A percentile compares a stretch with the other conserved stretches of the same genome.
phyloP scores from a whole-genome alignment of 176 grass and related monocot genomes.

The Carex parvula region DNA sequence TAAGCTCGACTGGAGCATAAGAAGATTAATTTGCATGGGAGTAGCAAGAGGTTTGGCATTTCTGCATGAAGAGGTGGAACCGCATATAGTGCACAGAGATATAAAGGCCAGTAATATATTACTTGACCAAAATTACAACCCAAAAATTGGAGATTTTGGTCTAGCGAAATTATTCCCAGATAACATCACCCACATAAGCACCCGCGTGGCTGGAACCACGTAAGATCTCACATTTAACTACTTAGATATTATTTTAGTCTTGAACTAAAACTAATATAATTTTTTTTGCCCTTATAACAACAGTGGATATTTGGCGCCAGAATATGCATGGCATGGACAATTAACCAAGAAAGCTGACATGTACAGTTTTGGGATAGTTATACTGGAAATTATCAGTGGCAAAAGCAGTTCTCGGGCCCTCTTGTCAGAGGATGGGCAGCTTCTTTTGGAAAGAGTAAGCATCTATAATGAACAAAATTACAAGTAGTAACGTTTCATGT shows the following conservation, averaged over 20 bases:
- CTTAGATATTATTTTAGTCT: background rate
- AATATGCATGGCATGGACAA: conserved; percentile 91
- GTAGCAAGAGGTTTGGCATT: conserved; percentile 61
- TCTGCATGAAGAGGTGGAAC: conserved; percentile 75
- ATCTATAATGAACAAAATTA: background rate
- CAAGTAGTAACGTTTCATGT: background rate
- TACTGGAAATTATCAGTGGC: conserved; percentile 64
- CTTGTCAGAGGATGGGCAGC: conserved; percentile 39
- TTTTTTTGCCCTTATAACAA: background rate
- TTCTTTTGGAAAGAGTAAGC: conserved; percentile 73
- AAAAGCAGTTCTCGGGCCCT: conserved; percentile 62
- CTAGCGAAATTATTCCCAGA: conserved; percentile 94
- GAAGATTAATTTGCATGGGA: conserved; percentile 64
- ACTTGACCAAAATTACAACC: conserved; percentile 47
- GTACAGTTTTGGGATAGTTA: conserved; percentile 84
- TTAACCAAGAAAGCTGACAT: conserved; percentile 94
- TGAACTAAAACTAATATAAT: background rate
- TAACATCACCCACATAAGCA: conserved; percentile 94
- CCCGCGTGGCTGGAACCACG: conserved; percentile 93
- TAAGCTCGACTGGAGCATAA: conserved; percentile 68
- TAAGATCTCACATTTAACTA: conserved; percentile 34
- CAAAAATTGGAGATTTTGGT: conserved; percentile 97
- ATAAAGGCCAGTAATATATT: conserved; percentile 99
- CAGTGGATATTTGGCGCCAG: conserved; percentile 96
- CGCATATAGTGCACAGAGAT: conserved; percentile 83